Evolutionary conservation across 1,139 yeast species (phyloP), one percentile per base, ranked within the genome.

Genomic region (Candida tetrigidarum): DNA sequence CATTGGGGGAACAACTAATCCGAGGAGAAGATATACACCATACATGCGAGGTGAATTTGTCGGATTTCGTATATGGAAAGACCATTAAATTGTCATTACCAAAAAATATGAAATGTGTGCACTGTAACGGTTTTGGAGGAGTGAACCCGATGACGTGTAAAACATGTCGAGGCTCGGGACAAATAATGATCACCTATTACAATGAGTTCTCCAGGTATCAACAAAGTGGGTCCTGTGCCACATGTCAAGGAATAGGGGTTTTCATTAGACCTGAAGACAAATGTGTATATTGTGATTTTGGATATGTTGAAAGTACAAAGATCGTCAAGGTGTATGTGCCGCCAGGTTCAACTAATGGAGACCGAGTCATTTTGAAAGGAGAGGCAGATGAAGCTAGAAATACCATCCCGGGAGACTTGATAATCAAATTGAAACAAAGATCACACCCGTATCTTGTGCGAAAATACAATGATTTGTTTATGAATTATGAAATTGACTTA

Each of bases 331-430:
- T 84, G 5, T 64, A 66, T 18, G 69, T 82, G 2, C 67, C 73
- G 20, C 81, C 83, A 3, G 90, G 90, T 1, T 66, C 79, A 29
- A 60, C 61, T 37, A 60, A 75, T 42, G 83, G 83, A 0, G 81
- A 80, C 49, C 65, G 69, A 42, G 73, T 83, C 18, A 64, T 80
- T 1, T 60, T 83, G 15, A 69, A 73, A 18, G 80, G 83, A 2
- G 84, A 80, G 52, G 87, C 84, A 0, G 91, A 85, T 53, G 86
- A 84, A 57, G 85, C 84, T 0, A 64, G 76, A 28, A 72, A 75
- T 50, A 66, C 81, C 2, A 64, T 76, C 1, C 87, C 91, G 0
- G 92, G 92, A 2, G 88, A 85, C 58, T 84, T 85, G 7, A 64
- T 84, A 2, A 76, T 85, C 4, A 69, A 66, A 39, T 50, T 74